A percentile compares a stretch with the other conserved stretches of the same genome.
These are phyloP conservation scores for Microthlaspi erraticum DNA, from an alignment of 345 rosid species.

Conservation along the genomic window DNA sequence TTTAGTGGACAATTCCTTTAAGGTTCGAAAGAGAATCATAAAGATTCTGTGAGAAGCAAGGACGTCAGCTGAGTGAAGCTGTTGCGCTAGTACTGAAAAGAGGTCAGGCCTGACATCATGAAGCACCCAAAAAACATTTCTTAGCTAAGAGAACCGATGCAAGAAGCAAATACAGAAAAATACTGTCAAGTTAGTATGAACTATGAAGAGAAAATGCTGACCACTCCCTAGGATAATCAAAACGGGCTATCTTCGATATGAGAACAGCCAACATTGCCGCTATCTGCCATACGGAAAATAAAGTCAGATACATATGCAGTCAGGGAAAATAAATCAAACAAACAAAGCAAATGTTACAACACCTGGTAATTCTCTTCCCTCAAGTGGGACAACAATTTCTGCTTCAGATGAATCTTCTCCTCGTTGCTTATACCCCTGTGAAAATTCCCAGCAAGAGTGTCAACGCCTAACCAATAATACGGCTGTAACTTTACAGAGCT, in stretches of 20 bases:
- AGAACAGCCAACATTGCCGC: constrained; percentile 87
- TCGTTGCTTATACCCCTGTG: constrained; percentile 85
- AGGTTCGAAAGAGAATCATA: constrained; percentile 84
- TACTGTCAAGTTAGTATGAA: constrained; percentile 1
- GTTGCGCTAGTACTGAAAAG: constrained; percentile 78
- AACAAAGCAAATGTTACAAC: constrained; percentile 19
- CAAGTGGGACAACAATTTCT: constrained; percentile 73
- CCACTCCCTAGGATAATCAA: constrained; percentile 95
- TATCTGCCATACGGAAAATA: constrained; percentile 54
- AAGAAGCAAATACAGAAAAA: constrained; percentile 23
- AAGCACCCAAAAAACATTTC: constrained; percentile 33
- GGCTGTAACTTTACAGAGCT: constrained; percentile 18
- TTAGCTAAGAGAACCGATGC: not conserved
- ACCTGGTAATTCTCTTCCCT: constrained; percentile 92
- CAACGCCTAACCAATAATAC: constrained; percentile 2
- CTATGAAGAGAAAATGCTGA: constrained; percentile 30
- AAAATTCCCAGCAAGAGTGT: constrained; percentile 27
- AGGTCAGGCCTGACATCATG: constrained; percentile 78
- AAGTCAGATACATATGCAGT: constrained; percentile 24
- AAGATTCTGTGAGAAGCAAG: constrained; percentile 90
- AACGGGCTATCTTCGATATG: constrained; percentile 87
- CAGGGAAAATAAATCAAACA: constrained; percentile 10
- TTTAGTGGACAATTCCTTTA: constrained; percentile 93
- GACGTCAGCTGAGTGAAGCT: constrained; percentile 81
- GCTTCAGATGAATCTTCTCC: constrained; percentile 81